phyloP scores from a whole-genome alignment of 192 early-diverging fungal genomes.

The Endogone sp. region DNA sequence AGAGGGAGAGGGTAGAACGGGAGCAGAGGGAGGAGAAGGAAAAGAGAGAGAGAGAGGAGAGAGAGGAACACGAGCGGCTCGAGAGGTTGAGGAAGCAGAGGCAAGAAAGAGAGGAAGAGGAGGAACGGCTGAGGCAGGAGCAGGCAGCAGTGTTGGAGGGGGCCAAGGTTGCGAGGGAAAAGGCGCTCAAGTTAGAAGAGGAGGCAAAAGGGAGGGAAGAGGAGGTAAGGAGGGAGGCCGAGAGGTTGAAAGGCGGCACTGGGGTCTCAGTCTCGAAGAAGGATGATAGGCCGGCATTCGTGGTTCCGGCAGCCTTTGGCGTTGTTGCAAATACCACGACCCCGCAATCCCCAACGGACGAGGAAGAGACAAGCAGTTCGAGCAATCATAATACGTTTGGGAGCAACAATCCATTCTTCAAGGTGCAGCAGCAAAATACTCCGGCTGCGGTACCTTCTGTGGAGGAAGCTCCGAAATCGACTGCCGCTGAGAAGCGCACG shows the following conservation, averaged over 20 bases:
- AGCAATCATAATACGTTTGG: constrained; percentile 5
- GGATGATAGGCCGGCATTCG: constrained; percentile 9
- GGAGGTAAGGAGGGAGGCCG: constrained; percentile 19
- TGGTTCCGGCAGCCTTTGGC: constrained; percentile 18
- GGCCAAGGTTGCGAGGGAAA: constrained; percentile 2
- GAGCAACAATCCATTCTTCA: constrained; percentile 20
- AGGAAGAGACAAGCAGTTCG: constrained; percentile 10
- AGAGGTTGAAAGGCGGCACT: constrained; percentile 30
- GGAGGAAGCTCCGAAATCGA: constrained; percentile 7
- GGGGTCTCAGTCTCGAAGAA: constrained; percentile 33
- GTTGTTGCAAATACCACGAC: constrained; percentile 26
- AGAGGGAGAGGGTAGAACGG: constrained; percentile 6
- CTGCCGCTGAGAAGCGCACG: constrained; percentile 19
- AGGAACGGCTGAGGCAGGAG: not conserved
- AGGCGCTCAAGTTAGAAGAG: not conserved
- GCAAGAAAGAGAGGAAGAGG: constrained; percentile 10
- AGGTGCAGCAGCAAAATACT: constrained; percentile 11
- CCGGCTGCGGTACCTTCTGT: constrained; percentile 10
- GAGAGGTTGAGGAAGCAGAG: constrained; percentile 1
- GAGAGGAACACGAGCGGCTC: constrained; percentile 13
- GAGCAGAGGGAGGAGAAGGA: not conserved
- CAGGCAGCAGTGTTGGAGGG: not conserved
- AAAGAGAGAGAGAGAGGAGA: constrained; percentile 12
- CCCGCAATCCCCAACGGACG: constrained; percentile 19
- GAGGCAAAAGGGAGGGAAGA: too few species aligned